Evolutionary conservation across 768 basidiomycete species (phyloP).

Genomic region (Pulveroboletus sp.): DNA sequence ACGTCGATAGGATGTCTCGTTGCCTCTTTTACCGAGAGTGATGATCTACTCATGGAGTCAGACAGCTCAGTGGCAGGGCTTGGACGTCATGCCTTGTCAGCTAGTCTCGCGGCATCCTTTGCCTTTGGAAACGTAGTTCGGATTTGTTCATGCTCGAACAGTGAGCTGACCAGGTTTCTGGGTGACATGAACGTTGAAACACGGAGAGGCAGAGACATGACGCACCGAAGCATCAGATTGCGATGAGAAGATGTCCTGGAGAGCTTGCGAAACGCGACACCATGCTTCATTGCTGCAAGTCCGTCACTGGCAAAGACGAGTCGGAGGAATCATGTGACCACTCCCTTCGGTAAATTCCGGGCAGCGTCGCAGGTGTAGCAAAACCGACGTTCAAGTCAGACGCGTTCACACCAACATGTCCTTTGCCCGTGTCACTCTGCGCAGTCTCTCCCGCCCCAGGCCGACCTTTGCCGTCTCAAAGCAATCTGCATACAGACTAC

Average conservation of each 20-base stretch:
- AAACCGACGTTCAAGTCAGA: constrained; percentile 2
- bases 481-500: constrained; percentile 26
- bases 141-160: constrained; percentile 94
- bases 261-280: constrained; percentile 87
- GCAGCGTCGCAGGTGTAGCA: not conserved
- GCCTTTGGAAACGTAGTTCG: constrained; percentile 96
- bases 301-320: not conserved
- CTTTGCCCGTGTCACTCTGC: constrained; percentile 32
- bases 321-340: not conserved
- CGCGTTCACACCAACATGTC: constrained; percentile 33
- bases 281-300: constrained; percentile 77
- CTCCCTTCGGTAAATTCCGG: constrained; percentile 29
- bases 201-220: not conserved
- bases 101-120: constrained; percentile 84
- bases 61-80: not conserved
- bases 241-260: constrained; percentile 90
- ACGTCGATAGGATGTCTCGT: constrained; percentile 60
- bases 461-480: constrained; percentile 31
- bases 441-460: constrained; percentile 25
- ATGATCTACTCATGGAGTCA: constrained; percentile 59
- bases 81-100: constrained; percentile 70
- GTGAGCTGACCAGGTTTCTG: constrained; percentile 91
- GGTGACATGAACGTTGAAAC: constrained; percentile 6
- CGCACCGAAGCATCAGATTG: constrained; percentile 88
- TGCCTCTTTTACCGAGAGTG: constrained; percentile 86